phyloP scores from a whole-genome alignment of 2,329 filamentous ascomycete genomes.

The Aplosporella prunicola region DNA sequence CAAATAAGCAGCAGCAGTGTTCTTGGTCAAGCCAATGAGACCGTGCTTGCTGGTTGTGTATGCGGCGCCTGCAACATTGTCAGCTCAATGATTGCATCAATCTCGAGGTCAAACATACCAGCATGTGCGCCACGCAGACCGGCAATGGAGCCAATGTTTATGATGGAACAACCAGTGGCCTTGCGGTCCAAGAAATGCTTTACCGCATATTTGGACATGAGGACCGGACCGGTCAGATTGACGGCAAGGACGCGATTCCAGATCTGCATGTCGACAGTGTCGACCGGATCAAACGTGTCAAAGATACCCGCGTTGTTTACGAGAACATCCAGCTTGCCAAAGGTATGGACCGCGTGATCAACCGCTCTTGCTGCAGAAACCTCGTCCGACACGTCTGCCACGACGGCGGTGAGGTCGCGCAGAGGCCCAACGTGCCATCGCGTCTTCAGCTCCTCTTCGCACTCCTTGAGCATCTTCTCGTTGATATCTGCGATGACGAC shows the following conservation, averaged over 20 bases:
- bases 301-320: constrained; percentile 51
- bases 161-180: constrained; percentile 35
- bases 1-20: constrained; percentile 38
- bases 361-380: neutral
- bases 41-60: constrained; percentile 40
- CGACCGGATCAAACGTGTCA: constrained; percentile 47
- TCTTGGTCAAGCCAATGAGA: constrained; percentile 38
- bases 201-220: constrained; percentile 44
- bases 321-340: constrained; percentile 46
- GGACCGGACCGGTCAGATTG: constrained; percentile 48
- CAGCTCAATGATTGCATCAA: neutral
- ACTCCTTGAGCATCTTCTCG: constrained; percentile 2
- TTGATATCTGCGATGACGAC: constrained; percentile 30
- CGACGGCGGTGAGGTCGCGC: constrained; percentile 2
- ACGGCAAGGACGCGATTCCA: constrained; percentile 48
- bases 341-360: constrained; percentile 16
- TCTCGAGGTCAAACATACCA: neutral
- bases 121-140: constrained; percentile 3
- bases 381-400: constrained; percentile 8
- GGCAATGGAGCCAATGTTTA: constrained; percentile 36
- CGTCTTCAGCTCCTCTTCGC: constrained; percentile 4
- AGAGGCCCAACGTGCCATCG: neutral
- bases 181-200: constrained; percentile 33
- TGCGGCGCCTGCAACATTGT: constrained; percentile 28
- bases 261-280: constrained; percentile 33